phyloP scores from a whole-genome alignment of 2,329 filamentous ascomycete genomes.

The Fusarium brachygibbosum region DNA sequence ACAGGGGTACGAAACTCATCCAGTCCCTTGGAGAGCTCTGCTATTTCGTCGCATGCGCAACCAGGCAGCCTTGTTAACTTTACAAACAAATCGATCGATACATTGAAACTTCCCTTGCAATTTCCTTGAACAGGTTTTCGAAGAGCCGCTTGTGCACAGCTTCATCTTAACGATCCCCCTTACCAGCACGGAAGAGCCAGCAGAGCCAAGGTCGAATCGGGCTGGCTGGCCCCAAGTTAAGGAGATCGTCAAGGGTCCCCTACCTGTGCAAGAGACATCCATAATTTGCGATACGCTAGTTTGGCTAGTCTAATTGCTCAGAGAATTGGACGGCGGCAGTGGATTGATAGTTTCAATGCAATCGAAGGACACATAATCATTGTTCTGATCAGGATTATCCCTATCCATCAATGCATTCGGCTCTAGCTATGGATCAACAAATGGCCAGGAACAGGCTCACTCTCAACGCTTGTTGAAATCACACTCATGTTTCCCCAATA shows the following conservation, averaged over 20 bases:
- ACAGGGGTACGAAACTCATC: constrained; percentile 45
- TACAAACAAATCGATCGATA: constrained; percentile 19
- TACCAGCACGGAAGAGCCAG: constrained; percentile 5
- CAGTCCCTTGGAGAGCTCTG: constrained; percentile 22
- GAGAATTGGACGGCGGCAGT: constrained; percentile 39
- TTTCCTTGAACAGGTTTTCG: constrained; percentile 5
- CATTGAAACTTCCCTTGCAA: constrained; percentile 36
- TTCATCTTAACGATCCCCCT: constrained; percentile 15
- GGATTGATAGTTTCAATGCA: constrained; percentile 24
- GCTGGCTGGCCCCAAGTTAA: constrained; percentile 31
- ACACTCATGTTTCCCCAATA: not conserved
- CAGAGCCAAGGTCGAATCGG: constrained; percentile 30
- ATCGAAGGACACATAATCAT: constrained; percentile 10
- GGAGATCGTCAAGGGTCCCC: constrained; percentile 39
- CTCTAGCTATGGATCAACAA: not conserved
- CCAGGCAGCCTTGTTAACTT: not conserved
- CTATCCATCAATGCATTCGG: not conserved
- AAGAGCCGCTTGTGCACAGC: constrained; percentile 19
- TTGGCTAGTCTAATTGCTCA: not conserved
- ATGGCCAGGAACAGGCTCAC: not conserved
- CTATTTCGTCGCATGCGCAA: constrained; percentile 6
- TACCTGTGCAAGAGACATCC: constrained; percentile 38
- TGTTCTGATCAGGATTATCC: constrained; percentile 8
- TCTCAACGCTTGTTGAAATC: not conserved
- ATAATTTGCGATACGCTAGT: constrained; percentile 36